These are phyloP conservation scores for Fusarium anguioides DNA, from an alignment of 2,329 filamentous ascomycete species.

Conservation along the genomic window DNA sequence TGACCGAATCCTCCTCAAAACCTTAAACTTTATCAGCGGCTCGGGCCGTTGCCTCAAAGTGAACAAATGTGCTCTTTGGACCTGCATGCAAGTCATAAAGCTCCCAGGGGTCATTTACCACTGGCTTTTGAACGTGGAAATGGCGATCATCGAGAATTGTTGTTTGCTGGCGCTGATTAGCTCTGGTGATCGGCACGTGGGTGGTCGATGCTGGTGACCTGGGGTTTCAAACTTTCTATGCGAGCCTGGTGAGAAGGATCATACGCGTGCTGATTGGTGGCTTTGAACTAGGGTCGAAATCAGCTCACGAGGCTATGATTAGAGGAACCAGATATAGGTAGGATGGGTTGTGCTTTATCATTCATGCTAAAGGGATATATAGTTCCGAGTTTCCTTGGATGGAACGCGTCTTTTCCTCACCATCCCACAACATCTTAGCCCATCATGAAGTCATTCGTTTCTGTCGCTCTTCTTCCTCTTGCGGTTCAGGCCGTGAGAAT, in stretches of 20 bases:
- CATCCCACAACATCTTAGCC: constrained; percentile 26
- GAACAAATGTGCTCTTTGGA: constrained; percentile 7
- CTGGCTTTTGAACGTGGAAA: constrained; percentile 31
- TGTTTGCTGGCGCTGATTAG: constrained; percentile 19
- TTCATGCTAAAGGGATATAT: constrained; percentile 25
- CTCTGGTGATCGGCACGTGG: constrained; percentile 36
- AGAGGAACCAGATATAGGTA: constrained; percentile 35
- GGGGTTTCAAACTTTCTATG: constrained; percentile 35
- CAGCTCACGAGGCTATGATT: constrained; percentile 4
- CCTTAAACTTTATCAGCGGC: constrained; percentile 7
- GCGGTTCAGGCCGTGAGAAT: constrained; percentile 59
- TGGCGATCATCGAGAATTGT: neutral
- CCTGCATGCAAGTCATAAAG: constrained; percentile 7
- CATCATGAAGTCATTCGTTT: constrained; percentile 44
- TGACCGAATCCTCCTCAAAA: constrained; percentile 12
- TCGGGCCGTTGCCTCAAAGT: constrained; percentile 32
- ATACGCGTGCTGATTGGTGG: constrained; percentile 33
- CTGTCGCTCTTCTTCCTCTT: constrained; percentile 41
- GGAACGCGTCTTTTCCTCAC: neutral
- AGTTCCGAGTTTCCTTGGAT: constrained; percentile 14
- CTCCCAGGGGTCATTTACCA: constrained; percentile 20
- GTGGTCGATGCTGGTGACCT: constrained; percentile 31
- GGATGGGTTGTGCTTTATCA: too few species aligned
- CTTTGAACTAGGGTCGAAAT: neutral
- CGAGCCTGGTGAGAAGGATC: constrained; percentile 16